Base-by-base conservation (phyloP, 73 alveolate species). In the Breviolum minutum region DNA sequence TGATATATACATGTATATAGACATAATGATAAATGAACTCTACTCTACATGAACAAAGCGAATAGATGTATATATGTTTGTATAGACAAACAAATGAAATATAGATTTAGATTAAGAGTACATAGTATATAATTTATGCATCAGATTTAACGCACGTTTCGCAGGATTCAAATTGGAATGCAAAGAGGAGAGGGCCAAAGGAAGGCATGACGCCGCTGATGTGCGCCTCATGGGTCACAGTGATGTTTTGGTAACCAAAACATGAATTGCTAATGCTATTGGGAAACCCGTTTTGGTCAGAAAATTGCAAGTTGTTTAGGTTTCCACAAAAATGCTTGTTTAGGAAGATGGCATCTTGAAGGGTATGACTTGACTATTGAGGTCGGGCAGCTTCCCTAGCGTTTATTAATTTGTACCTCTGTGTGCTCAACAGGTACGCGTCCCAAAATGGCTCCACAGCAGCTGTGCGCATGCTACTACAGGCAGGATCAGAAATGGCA, bases 171-270 rank as follows among this genome's bases (percentile, higher is more conserved):
- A 30, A n/a, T 6, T 77, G 84, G 87, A 17, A 17, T 30, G 40
- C 63, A 7, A 90, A 90, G 76, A 76, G 76, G 96, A 90, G 62
- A 64, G 68, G 87, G 19, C 96, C 96, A 24, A 90, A 90, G 87
- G 96, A 90, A 74, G 96, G 96, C 54, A 76, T 90, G 87, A 90
- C 96, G 76, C 96, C 96, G 27, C 96, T 90, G 27, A 90, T 90
- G 96, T 70, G 87, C 96, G 63, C 96, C 30, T 54, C 26, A 13
- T 22, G 63, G 54, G 54, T 40, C 54, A 40, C 54, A 0, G 54
- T 40, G 54, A 40, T 10, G 3, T 70, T 70, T 7, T 70, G 29
- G n/a, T 0, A 22, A n/a, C 20, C 80, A 70, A 2, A 22, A 22
- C 80, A n/a, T 20, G 22, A 70, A 70, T 22, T 0, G 29, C 80